Percentiles rank a stretch among this genome's conserved stretches.
Evolutionary conservation across 768 basidiomycete species (phyloP).

Genomic region (Pleurotus giganteus): DNA sequence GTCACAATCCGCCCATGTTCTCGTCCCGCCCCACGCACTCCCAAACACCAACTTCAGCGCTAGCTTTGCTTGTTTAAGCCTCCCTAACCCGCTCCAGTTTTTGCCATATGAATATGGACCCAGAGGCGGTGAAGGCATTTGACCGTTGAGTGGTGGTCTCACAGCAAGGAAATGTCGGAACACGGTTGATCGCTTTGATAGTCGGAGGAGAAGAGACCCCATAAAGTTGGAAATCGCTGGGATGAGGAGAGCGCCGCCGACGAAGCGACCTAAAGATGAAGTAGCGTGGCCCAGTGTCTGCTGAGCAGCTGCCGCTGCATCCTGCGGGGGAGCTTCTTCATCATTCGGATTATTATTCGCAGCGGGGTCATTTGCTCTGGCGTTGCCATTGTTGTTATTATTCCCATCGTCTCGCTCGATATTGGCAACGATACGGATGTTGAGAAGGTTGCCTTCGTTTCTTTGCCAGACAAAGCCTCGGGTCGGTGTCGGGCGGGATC

Average conservation of each 20-base stretch:
- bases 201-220: constrained; percentile 55
- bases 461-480: constrained; percentile 17
- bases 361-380: constrained; percentile 17
- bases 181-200: constrained; percentile 45
- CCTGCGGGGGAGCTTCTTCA: constrained; percentile 34
- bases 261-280: constrained; percentile 58
- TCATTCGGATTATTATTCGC: too few species aligned
- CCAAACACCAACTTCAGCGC: constrained; percentile 38
- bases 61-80: constrained; percentile 25
- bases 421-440: constrained; percentile 13
- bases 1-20: constrained; percentile 64
- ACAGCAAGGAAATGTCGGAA: constrained; percentile 40
- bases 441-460: constrained; percentile 13
- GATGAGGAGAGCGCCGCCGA: constrained; percentile 69
- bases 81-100: constrained; percentile 20
- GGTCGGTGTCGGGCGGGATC: constrained; percentile 25
- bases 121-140: constrained; percentile 14
- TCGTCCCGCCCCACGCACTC: constrained; percentile 53
- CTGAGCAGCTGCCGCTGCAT: constrained; percentile 51
- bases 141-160: constrained; percentile 20
- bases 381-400: constrained; percentile 20
- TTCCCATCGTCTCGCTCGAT: constrained; percentile 11
- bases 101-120: constrained; percentile 15
- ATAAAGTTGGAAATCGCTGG: constrained; percentile 65
- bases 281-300: constrained; percentile 57